Base-by-base conservation (phyloP, 1,284 basidiomycete genomes). In the Mycena sp. region DNA sequence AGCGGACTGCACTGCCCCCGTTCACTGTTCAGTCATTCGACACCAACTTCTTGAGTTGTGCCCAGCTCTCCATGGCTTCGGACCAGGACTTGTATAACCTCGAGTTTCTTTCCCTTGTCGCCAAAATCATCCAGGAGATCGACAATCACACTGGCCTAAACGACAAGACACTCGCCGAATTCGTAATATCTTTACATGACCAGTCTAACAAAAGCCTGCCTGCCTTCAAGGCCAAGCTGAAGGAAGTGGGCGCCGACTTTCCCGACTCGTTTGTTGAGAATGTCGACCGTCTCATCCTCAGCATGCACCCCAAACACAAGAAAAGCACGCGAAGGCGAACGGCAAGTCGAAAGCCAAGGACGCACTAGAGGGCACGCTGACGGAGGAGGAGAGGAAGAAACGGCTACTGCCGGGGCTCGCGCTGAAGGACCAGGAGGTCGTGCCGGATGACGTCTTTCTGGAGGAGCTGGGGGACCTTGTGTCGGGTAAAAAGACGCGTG, bases 261-360 rank as follows among this genome's bases (percentile, higher is more conserved):
- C 91, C 95, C 2, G 92, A 94, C 64, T 92, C 92, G 43, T 94
- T 99, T 74, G 81, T 98, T 65, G 90, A 95, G 74, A 97, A 92
- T 72, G 87, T 99, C 50, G 97, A 99, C 80, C 91, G 98, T 29
- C 87, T 99, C 64, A 95, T 99, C 70, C 86, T 97, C 54, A 93
- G 87, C 64, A 87, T 99, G 84, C 98, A 99, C 73, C 98, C 97
- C 0, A 98, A 96, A 72, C 92, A 99, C 83, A 98, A 96, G 83
- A 93, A 94, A 76, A 80, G 46, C 72, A 72, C 28, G 67, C 41
- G 51, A 62, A 61, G 50, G 32, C 32, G 32, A 85, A 85, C 61
- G 73, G 79, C 29, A 83, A 81, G 56, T 83, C 76, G 74, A 82
- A 76, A 28, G 59, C 63, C 65, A 77, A 73, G 75, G 78, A 70